Evolutionary conservation across 257 asterid species (phyloP).

Genomic region (Forsythia suspensa): DNA sequence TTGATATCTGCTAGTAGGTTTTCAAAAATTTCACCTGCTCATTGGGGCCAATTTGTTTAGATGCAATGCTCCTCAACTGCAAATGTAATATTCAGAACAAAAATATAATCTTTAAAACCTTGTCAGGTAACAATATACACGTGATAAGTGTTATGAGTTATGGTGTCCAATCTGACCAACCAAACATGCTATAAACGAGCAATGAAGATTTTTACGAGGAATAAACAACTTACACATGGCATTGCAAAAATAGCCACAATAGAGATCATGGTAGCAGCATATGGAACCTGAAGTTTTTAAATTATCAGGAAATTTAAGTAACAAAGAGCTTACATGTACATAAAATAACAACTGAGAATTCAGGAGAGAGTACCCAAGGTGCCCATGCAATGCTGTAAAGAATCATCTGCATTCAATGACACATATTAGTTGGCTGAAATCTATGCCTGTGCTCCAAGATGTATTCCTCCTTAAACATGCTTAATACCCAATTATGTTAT

Average conservation of each 20-base stretch:
- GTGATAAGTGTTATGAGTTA: too few species aligned
- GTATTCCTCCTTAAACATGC: too few species aligned
- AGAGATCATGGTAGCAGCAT: constrained; percentile 64
- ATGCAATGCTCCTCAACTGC: constrained; percentile 88
- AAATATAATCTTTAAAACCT: neutral
- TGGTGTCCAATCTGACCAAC: neutral
- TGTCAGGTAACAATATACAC: too few species aligned
- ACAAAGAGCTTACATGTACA: neutral
- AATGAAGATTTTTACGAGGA: neutral
- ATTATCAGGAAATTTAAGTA: neutral
- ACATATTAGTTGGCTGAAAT: constrained; percentile 7
- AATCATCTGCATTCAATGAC: constrained; percentile 56
- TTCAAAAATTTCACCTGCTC: constrained; percentile 58
- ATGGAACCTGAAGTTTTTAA: constrained; percentile 62
- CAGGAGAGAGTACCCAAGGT: constrained; percentile 59
- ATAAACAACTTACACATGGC: constrained; percentile 67
- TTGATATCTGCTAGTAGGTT: neutral
- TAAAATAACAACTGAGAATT: neutral
- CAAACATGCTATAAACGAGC: neutral
- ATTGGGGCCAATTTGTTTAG: constrained; percentile 80
- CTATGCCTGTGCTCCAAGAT: neutral
- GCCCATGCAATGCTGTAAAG: constrained; percentile 92
- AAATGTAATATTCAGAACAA: constrained; percentile 4
- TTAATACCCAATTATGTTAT: too few species aligned
- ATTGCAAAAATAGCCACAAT: constrained; percentile 57